A percentile compares a stretch with the other conserved stretches of the same genome.
phyloP scores from a whole-genome alignment of 257 asterid genomes.

The Verbena officinalis region DNA sequence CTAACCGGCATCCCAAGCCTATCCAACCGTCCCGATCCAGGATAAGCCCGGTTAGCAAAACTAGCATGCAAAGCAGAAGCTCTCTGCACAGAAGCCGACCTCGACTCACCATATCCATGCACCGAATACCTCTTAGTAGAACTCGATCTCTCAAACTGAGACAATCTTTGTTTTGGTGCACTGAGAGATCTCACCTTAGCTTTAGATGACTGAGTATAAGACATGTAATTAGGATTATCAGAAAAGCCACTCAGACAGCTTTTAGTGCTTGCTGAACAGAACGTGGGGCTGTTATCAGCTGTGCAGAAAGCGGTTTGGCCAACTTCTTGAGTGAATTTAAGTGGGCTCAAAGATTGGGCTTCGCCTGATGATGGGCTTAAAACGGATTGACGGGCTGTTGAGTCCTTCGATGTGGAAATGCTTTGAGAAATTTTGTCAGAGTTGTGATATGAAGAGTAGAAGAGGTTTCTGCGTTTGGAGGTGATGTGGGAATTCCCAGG shows the following conservation, averaged over 20 bases:
- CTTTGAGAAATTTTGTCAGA: conserved; percentile 56
- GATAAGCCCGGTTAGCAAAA: conserved; percentile 65
- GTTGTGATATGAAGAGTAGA: conserved; percentile 59
- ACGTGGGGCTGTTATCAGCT: conserved; percentile 61
- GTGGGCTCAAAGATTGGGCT: conserved; percentile 54
- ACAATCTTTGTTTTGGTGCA: conserved; percentile 85
- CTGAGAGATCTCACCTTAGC: conserved; percentile 87
- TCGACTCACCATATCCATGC: conserved; percentile 51
- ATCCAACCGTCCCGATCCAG: conserved; percentile 81
- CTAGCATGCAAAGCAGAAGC: conserved; percentile 43
- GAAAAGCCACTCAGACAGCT: conserved; percentile 67
- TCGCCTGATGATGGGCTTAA: conserved; percentile 58
- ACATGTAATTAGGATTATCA: conserved; percentile 80
- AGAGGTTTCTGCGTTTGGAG: conserved; percentile 45
- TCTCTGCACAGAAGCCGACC: conserved; percentile 38
- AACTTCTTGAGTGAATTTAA: conserved; percentile 32
- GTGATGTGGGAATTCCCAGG: conserved; percentile 30
- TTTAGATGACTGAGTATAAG: conserved; percentile 77
- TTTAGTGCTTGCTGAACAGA: conserved; percentile 54
- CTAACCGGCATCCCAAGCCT: conserved; percentile 70
- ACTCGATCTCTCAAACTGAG: conserved; percentile 62
- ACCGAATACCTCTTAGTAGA: conserved; percentile 68
- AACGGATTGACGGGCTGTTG: conserved; percentile 49
- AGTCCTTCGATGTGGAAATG: conserved; percentile 63
- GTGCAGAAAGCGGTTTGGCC: conserved; percentile 56